Conservation (phyloP, 768 basidiomycete species). For the Trametes maxima region DNA sequence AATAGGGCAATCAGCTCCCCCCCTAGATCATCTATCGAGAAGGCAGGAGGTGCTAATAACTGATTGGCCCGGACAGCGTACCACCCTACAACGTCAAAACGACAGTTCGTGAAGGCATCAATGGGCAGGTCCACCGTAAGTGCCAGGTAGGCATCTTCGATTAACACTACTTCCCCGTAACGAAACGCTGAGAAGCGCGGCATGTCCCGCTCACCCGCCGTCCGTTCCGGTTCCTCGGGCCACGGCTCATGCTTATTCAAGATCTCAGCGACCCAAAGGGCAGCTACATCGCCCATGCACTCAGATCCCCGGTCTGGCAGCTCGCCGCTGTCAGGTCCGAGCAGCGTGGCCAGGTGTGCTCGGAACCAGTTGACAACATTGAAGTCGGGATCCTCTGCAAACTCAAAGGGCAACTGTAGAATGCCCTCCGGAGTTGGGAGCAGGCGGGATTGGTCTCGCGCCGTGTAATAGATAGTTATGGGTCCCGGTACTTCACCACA, state of each 20-base stretch:
- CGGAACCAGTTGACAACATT: too few species aligned
- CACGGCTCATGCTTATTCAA: neutral
- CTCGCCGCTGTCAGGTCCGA: too few species aligned
- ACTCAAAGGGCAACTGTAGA: too few species aligned
- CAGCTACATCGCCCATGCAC: neutral
- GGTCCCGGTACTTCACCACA: too few species aligned
- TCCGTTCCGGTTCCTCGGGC: neutral
- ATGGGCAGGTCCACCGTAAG: neutral
- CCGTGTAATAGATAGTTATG: too few species aligned
- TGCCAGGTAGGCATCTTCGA: neutral
- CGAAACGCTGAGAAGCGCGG: neutral
- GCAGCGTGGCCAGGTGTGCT: too few species aligned
- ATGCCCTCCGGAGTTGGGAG: too few species aligned
- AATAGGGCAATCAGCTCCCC: neutral
- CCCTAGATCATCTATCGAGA: too few species aligned
- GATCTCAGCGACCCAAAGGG: neutral
- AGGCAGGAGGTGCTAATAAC: too few species aligned
- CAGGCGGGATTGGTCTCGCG: too few species aligned
- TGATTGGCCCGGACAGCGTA: neutral
- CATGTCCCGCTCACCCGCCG: neutral
- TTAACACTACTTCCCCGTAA: neutral
- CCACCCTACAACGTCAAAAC: neutral
- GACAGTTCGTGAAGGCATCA: neutral
- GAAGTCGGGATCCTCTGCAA: too few species aligned
- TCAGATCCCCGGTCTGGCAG: too few species aligned